A percentile compares a stretch with the other conserved stretches of the same genome.
Evolutionary conservation across 257 asterid species (phyloP).

Genomic region (Solanum phureja): DNA sequence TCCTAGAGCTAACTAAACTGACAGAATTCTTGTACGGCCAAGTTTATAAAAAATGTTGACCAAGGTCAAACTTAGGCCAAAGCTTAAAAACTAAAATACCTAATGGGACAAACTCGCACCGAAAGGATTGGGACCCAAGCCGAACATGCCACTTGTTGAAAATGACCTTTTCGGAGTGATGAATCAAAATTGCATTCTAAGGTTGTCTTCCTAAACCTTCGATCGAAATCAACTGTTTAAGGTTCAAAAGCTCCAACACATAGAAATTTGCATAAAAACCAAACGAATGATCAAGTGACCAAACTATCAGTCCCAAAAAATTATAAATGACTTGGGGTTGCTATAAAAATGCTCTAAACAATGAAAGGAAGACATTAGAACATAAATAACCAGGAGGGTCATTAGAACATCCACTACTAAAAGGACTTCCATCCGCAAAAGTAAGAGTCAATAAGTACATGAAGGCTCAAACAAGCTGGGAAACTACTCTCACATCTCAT

Average conservation of each 20-base stretch:
- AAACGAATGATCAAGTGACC: background rate
- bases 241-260: background rate
- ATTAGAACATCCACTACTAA: background rate
- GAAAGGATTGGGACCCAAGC: background rate
- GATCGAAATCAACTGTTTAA: background rate
- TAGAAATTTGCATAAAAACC: background rate
- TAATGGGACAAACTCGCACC: background rate
- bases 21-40: accelerated
- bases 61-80: background rate
- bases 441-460: background rate
- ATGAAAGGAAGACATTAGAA: accelerated
- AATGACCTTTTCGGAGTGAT: accelerated
- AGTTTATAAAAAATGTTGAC: background rate
- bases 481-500: background rate
- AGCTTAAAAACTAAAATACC: too few species aligned
- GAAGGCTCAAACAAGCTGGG: background rate
- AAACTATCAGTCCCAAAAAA: background rate
- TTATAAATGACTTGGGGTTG: background rate
- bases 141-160: background rate
- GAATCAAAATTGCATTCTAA: background rate
- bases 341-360: background rate
- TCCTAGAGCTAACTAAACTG: background rate
- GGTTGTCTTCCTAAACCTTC: accelerated
- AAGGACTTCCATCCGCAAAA: background rate
- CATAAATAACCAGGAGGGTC: background rate